Conservation (phyloP, 495 filamentous ascomycete species). For the Acidomyces sp. region DNA sequence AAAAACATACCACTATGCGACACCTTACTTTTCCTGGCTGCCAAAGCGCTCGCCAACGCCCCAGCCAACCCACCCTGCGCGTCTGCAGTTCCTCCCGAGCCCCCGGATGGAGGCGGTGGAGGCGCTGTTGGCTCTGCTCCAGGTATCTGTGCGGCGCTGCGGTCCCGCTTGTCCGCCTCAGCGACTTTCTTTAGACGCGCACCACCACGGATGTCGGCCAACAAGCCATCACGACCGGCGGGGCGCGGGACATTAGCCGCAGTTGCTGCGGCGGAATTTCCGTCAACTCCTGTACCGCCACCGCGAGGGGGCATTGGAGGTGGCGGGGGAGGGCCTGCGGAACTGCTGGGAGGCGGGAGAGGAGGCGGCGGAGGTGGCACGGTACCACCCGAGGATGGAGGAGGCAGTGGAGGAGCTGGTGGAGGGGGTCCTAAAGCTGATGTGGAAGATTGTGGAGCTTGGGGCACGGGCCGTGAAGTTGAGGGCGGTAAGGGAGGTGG, state of each 20-base stretch:
- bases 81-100: conserved; percentile 42
- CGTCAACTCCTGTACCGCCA: conserved; percentile 27
- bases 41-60: conserved; percentile 68
- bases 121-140: conserved; percentile 24
- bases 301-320: conserved; percentile 29
- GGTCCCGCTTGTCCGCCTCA: conserved; percentile 61
- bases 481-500: conserved; percentile 18
- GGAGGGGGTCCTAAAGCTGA: no score
- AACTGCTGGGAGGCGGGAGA: conserved; percentile 16
- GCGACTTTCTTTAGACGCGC: conserved; percentile 69
- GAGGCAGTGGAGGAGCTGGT: conserved; percentile 19
- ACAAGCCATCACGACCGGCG: conserved; percentile 48
- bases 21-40: conserved; percentile 77
- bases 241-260: conserved; percentile 37
- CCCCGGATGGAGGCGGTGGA: conserved; percentile 19
- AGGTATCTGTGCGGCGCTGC: conserved; percentile 61
- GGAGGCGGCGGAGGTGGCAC: conserved; percentile 24
- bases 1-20: conserved; percentile 70
- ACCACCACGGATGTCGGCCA: conserved; percentile 67
- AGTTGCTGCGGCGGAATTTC: conserved; percentile 33
- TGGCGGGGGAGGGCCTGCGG: conserved; percentile 33
- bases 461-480: not conserved
- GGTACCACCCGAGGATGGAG: conserved; percentile 12
- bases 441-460: no score
- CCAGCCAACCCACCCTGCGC: conserved; percentile 56